phyloP scores from a whole-genome alignment of 495 filamentous ascomycete genomes.

The Hypomontagnella monticulosa region DNA sequence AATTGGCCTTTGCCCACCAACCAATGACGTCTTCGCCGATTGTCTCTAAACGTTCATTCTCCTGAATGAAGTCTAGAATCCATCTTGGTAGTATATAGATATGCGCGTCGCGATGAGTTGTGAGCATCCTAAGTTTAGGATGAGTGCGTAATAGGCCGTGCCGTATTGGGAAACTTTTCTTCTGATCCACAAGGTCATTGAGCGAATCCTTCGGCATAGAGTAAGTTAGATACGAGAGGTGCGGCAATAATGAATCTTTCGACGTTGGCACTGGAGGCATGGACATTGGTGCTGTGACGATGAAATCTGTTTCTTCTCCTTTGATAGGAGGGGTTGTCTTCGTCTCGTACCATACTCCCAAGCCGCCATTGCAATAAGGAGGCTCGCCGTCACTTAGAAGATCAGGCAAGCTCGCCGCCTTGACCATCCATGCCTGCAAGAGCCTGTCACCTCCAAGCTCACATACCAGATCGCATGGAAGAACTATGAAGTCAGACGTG shows the following conservation, averaged over 20 bases:
- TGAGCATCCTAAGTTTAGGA: slow-evolving; percentile 77
- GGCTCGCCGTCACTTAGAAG: slow-evolving; percentile 53
- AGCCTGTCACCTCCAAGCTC: slow-evolving; percentile 84
- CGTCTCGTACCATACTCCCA: slow-evolving; percentile 90
- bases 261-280: slow-evolving; percentile 63
- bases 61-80: slow-evolving; percentile 81
- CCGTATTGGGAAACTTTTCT: slow-evolving; percentile 75
- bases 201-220: slow-evolving; percentile 84
- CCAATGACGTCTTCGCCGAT: slow-evolving; percentile 92
- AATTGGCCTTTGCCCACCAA: slow-evolving; percentile 93
- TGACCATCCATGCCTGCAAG: slow-evolving; percentile 91
- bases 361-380: slow-evolving; percentile 67
- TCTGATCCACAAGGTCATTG: slow-evolving; percentile 77
- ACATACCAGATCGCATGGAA: slow-evolving; percentile 94
- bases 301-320: slow-evolving; percentile 90
- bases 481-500: slow-evolving; percentile 83
- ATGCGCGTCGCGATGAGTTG: slow-evolving; percentile 85
- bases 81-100: slow-evolving; percentile 93
- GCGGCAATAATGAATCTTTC: slow-evolving; percentile 67
- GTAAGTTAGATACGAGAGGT: slow-evolving; percentile 73
- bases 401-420: slow-evolving; percentile 70
- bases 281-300: slow-evolving; percentile 74
- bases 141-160: slow-evolving; percentile 76
- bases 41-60: slow-evolving; percentile 82
- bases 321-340: slow-evolving; percentile 79